Percentiles rank a stretch among this genome's conserved stretches.
phyloP scores from a whole-genome alignment of 208 protist species.

The Spongospora subterranea region DNA sequence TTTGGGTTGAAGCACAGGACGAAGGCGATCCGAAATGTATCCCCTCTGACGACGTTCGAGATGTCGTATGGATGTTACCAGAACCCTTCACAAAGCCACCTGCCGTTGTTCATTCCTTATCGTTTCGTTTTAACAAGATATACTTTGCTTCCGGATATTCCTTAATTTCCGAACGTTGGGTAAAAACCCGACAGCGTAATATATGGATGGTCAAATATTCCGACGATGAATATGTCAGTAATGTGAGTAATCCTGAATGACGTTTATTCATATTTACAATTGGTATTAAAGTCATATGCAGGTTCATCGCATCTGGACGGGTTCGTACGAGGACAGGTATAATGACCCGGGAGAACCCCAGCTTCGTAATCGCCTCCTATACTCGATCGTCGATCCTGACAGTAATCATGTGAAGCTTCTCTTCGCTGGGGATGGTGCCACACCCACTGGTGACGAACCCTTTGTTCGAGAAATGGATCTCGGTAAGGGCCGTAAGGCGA shows the following conservation, averaged over 20 bases:
- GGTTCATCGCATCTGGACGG: not conserved
- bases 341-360: slow-evolving; percentile 23
- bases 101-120: not conserved
- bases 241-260: too few species aligned
- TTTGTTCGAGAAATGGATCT: slow-evolving; percentile 13
- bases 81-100: not conserved
- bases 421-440: slow-evolving; percentile 1
- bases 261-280: not conserved
- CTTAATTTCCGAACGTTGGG: slow-evolving; percentile 9
- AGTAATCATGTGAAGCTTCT: not conserved
- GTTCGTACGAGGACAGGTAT: slow-evolving; percentile 20
- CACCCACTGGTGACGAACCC: not conserved
- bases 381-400: not conserved
- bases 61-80: slow-evolving; percentile 1
- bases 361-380: not conserved
- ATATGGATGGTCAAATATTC: slow-evolving; percentile 17
- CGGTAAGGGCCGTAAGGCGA: not conserved
- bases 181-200: slow-evolving; percentile 22
- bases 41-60: slow-evolving; percentile 1
- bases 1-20: slow-evolving; percentile 35
- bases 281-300: not conserved
- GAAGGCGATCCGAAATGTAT: not conserved
- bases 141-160: not conserved
- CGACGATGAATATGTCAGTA: not conserved
- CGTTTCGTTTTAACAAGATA: not conserved